phyloP scores from a whole-genome alignment of 1,284 basidiomycete species.

The Testicularia cyperi region DNA sequence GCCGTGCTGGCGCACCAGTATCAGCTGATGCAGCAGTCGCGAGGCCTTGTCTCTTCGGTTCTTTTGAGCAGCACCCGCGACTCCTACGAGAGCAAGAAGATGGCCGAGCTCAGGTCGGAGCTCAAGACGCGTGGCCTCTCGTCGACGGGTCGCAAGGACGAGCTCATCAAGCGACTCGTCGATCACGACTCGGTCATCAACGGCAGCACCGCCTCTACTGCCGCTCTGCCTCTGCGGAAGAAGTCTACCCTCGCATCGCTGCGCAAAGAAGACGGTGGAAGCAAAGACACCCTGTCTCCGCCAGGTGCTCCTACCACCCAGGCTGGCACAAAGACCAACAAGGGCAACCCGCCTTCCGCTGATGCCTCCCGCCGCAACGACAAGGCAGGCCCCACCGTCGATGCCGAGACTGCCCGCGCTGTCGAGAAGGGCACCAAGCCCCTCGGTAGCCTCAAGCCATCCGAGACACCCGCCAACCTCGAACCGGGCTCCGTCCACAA shows the following conservation, averaged over 20 bases:
- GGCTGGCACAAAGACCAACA: conserved; percentile 10
- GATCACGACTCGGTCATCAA: conserved; percentile 43
- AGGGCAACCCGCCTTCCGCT: conserved; percentile 7
- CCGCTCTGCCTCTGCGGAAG: conserved; percentile 15
- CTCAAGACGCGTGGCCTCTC: conserved; percentile 51
- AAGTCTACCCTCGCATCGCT: conserved; percentile 48
- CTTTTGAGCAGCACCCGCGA: conserved; percentile 48
- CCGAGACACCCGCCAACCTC: conserved; percentile 34
- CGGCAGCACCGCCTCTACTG: conserved; percentile 34
- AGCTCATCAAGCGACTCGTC: conserved; percentile 50
- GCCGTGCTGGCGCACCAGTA: conserved; percentile 38
- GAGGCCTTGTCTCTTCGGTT: conserved; percentile 49
- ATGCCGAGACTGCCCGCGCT: conserved; percentile 26
- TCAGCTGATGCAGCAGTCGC: conserved; percentile 32
- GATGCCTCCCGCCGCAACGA: neutral
- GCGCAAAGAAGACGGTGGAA: conserved; percentile 2
- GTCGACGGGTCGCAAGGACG: conserved; percentile 46
- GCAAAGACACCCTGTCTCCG: conserved; percentile 4
- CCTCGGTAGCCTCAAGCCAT: conserved; percentile 37
- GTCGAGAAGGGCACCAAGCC: conserved; percentile 21
- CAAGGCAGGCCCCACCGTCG: conserved; percentile 15
- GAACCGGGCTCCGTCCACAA: conserved; percentile 44
- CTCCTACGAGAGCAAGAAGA: conserved; percentile 44
- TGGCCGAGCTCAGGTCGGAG: conserved; percentile 45
- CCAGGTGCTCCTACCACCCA: conserved; percentile 17